These are phyloP conservation scores for Ustilago curta DNA, from an alignment of 1,284 basidiomycete genomes.

Conservation along the genomic window DNA sequence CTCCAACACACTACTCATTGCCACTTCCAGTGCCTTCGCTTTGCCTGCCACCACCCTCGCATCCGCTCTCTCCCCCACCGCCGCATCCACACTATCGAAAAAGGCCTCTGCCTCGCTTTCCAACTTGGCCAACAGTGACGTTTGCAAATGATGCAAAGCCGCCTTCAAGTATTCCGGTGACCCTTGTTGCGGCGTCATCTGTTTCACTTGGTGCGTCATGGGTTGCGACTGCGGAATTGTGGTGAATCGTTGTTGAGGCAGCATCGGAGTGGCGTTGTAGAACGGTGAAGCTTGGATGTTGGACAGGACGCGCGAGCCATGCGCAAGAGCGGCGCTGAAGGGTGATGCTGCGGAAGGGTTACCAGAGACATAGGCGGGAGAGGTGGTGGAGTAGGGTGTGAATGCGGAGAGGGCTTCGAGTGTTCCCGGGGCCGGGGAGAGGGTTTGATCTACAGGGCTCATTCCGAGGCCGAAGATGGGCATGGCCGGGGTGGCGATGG, in stretches of 20 bases:
- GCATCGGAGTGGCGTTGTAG: constrained; percentile 11
- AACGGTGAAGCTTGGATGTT: constrained; percentile 28
- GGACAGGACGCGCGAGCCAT: constrained; percentile 27
- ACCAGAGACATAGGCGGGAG: constrained; percentile 27
- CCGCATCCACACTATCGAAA: constrained; percentile 33
- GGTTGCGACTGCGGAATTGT: neutral
- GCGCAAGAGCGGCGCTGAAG: constrained; percentile 32
- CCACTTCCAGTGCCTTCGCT: constrained; percentile 12
- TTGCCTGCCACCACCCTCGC: constrained; percentile 13
- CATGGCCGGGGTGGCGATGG: constrained; percentile 15
- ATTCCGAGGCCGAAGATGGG: constrained; percentile 20
- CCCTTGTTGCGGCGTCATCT: constrained; percentile 20
- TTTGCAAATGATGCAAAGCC: constrained; percentile 22
- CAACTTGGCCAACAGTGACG: constrained; percentile 22
- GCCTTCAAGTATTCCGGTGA: constrained; percentile 23
- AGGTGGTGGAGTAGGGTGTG: constrained; percentile 39
- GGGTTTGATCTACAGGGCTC: constrained; percentile 26
- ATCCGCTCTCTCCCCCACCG: constrained; percentile 11
- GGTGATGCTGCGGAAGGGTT: constrained; percentile 23
- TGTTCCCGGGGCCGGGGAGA: constrained; percentile 17
- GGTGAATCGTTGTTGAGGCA: neutral
- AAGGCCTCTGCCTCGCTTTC: constrained; percentile 35
- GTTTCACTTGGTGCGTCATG: neutral
- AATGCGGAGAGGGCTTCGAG: constrained; percentile 13
- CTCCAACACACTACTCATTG: constrained; percentile 9